These are phyloP conservation scores for Metarhizium guizhouense DNA, from an alignment of 2,329 filamentous ascomycete species.

Conservation along the genomic window DNA sequence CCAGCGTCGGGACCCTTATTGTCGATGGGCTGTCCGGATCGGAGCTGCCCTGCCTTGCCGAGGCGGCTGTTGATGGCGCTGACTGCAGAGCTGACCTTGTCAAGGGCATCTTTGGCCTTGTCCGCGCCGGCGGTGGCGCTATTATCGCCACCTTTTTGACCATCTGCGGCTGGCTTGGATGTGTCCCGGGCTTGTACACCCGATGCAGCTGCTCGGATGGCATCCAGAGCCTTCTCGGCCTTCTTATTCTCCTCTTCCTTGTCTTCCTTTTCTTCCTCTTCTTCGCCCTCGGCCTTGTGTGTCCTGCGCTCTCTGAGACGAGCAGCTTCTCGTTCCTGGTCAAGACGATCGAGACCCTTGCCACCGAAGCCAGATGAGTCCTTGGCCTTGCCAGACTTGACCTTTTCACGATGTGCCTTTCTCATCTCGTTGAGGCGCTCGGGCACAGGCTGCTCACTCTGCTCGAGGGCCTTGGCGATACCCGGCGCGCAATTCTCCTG, in stretches of 20 bases:
- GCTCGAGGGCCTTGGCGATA: slow-evolving; percentile 83
- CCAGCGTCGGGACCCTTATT: slow-evolving; percentile 97
- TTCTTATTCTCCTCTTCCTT: slow-evolving; percentile 66
- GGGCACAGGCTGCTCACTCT: slow-evolving; percentile 79
- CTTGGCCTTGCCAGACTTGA: slow-evolving; percentile 87
- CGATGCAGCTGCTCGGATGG: slow-evolving; percentile 54
- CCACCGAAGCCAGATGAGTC: slow-evolving; percentile 86
- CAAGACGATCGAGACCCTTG: slow-evolving; percentile 84
- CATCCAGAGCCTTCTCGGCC: slow-evolving; percentile 56
- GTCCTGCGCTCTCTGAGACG: slow-evolving; percentile 80
- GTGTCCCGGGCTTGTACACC: slow-evolving; percentile 44
- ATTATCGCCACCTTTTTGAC: slow-evolving; percentile 25
- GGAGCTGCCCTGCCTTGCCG: slow-evolving; percentile 79
- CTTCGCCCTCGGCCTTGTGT: slow-evolving; percentile 78
- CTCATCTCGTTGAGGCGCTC: slow-evolving; percentile 57
- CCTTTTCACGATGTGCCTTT: slow-evolving; percentile 74
- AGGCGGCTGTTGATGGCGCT: slow-evolving; percentile 86
- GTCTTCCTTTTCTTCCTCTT: slow-evolving; percentile 77
- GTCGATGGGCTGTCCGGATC: slow-evolving; percentile 89
- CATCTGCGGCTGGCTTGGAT: slow-evolving; percentile 28
- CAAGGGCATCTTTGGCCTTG: slow-evolving; percentile 61
- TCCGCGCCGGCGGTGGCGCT: slow-evolving; percentile 48
- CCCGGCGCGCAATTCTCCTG: slow-evolving; percentile 87
- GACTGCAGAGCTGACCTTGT: slow-evolving; percentile 84
- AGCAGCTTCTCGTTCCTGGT: slow-evolving; percentile 82